A percentile compares a stretch with the other conserved stretches of the same genome.
These are phyloP conservation scores for Irineochytrium annulatum DNA, from an alignment of 192 early-diverging fungal species.

Conservation along the genomic window DNA sequence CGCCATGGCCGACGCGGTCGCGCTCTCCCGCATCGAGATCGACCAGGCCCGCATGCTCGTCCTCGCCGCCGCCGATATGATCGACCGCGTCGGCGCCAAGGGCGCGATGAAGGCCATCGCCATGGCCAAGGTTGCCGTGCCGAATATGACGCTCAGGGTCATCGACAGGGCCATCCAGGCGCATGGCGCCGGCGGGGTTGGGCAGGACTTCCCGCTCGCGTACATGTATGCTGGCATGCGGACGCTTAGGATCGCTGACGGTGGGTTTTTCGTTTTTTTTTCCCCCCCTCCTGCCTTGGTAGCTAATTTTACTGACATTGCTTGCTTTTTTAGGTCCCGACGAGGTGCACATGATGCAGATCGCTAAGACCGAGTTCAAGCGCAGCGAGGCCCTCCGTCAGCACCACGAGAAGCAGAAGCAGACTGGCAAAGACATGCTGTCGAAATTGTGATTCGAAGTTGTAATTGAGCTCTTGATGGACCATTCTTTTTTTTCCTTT, in stretches of 20 bases:
- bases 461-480: conserved; percentile 10
- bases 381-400: conserved; percentile 12
- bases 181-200: conserved; percentile 87
- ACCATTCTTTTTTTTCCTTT: not conserved
- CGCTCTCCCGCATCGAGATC: conserved; percentile 82
- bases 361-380: conserved; percentile 55
- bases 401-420: conserved; percentile 24
- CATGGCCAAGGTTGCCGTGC: conserved; percentile 93
- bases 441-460: too few relatives aligned
- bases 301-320: not conserved
- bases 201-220: conserved; percentile 79
- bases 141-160: conserved; percentile 68
- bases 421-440: conserved; percentile 6
- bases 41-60: conserved; percentile 91
- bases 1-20: conserved; percentile 76
- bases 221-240: conserved; percentile 75
- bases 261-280: conserved; percentile 26
- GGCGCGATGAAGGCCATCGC: conserved; percentile 89
- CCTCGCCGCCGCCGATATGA: conserved; percentile 85
- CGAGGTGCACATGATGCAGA: conserved; percentile 83
- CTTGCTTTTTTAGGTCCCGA: conserved; percentile 59
- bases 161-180: conserved; percentile 93
- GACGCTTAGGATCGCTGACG: conserved; percentile 89
- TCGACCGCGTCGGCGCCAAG: conserved; percentile 86
- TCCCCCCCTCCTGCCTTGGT: conserved; percentile 3